phyloP scores from a whole-genome alignment of 176 grass and related monocot species.

The Aegilops sharonensis region DNA sequence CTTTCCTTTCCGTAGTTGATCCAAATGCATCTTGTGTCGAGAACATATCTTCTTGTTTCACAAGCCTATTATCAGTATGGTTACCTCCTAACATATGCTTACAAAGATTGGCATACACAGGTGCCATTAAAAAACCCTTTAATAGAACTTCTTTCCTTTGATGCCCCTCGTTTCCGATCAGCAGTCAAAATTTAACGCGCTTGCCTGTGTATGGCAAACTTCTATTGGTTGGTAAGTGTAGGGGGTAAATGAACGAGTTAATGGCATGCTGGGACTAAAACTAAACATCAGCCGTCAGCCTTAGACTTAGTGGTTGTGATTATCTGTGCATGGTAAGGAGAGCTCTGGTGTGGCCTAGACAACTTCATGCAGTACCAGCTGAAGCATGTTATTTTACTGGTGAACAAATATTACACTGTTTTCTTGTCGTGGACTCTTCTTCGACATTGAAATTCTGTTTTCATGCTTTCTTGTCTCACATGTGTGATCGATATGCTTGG shows the following conservation, averaged over 20 bases:
- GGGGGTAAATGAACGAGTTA: neutral
- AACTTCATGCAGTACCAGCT: neutral
- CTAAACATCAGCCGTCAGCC: neutral
- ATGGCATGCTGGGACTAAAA: neutral
- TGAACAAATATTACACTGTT: slow-evolving; percentile 16
- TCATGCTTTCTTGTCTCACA: slow-evolving; percentile 9
- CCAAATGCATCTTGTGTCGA: neutral
- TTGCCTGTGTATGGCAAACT: neutral
- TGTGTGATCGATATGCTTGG: slow-evolving; percentile 1
- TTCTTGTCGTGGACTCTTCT: neutral
- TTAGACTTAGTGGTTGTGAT: too few species aligned
- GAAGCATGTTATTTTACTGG: neutral
- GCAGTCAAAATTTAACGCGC: neutral
- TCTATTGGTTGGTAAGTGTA: neutral
- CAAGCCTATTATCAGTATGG: neutral
- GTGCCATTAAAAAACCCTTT: neutral
- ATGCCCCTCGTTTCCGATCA: neutral
- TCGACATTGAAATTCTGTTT: slow-evolving; percentile 26
- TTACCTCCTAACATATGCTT: too few species aligned
- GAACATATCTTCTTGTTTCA: neutral
- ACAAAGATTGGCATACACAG: neutral
- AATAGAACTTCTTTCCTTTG: neutral
- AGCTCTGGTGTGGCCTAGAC: neutral
- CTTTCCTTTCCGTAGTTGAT: neutral
- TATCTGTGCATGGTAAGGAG: neutral